phyloP scores from a whole-genome alignment of 208 protist species.

The Leishmania tropica region DNA sequence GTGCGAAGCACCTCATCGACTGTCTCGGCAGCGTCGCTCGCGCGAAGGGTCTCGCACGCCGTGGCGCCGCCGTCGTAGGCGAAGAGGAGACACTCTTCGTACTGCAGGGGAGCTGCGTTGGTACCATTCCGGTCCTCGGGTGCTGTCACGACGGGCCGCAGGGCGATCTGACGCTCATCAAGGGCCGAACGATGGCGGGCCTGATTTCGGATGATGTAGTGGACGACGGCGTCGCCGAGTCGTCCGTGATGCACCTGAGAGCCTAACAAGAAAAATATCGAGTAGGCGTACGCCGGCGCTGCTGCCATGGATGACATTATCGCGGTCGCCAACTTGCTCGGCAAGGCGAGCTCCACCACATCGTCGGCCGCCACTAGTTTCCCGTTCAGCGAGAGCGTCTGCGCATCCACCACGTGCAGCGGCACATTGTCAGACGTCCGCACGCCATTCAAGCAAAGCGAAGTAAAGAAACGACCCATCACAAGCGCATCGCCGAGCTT shows the following conservation, averaged over 20 bases:
- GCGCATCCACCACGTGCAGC: conserved; percentile 24
- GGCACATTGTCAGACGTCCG: conserved; percentile 27
- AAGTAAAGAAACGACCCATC: conserved; percentile 49
- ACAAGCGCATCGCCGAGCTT: background rate
- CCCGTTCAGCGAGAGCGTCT: conserved; percentile 32
- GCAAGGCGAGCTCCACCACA: conserved; percentile 48
- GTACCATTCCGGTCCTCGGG: background rate
- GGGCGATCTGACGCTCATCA: conserved; percentile 22
- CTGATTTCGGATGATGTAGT: conserved; percentile 29
- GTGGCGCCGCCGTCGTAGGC: conserved; percentile 47
- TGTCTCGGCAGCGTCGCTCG: conserved; percentile 10
- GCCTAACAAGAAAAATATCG: conserved; percentile 43
- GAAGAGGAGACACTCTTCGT: conserved; percentile 69
- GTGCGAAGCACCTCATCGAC: conserved; percentile 33
- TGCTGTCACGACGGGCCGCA: conserved; percentile 6
- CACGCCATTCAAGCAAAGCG: conserved; percentile 46
- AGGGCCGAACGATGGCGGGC: conserved; percentile 9
- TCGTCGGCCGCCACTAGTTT: conserved; percentile 28
- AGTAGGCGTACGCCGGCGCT: conserved; percentile 38
- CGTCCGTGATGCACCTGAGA: conserved; percentile 19
- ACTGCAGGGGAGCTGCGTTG: conserved; percentile 13
- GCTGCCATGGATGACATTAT: conserved; percentile 38
- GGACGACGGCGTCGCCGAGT: conserved; percentile 34
- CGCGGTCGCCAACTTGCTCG: conserved; percentile 39
- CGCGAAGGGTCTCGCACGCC: conserved; percentile 34